Conservation (phyloP, 75 land plant species). For the Picea glauca region DNA sequence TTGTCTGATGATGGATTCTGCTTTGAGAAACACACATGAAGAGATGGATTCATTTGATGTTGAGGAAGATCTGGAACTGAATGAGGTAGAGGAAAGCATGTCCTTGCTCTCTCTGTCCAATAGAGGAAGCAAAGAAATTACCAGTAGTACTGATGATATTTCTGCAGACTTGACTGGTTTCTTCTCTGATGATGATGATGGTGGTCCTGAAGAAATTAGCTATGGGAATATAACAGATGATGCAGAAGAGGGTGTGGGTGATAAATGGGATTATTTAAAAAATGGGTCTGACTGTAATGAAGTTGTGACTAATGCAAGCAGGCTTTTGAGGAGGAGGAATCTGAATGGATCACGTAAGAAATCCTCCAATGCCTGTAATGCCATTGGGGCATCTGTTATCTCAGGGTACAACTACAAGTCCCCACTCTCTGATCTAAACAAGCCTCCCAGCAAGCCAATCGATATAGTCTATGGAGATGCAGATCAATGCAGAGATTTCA, state of each 20-base stretch:
- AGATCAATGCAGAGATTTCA: neutral
- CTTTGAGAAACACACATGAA: constrained; percentile 4
- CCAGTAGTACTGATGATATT: neutral
- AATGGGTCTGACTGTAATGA: neutral
- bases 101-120: neutral
- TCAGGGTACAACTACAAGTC: neutral
- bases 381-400: constrained; percentile 6
- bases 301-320: neutral
- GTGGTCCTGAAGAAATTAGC: too few species aligned
- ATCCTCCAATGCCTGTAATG: neutral
- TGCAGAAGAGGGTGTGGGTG: constrained; percentile 2
- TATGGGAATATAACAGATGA: neutral
- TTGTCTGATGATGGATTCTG: neutral
- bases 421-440: neutral
- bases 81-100: neutral
- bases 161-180: constrained; percentile 4
- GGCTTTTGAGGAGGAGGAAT: neutral
- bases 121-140: neutral
- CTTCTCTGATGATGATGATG: constrained; percentile 9
- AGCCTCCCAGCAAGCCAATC: neutral
- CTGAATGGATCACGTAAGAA: neutral
- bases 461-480: neutral
- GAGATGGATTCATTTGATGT: constrained; percentile 7
- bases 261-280: neutral
- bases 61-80: constrained; percentile 4